Conservation (phyloP, 176 grass and related monocot species). For the Neostapfia colusana region DNA sequence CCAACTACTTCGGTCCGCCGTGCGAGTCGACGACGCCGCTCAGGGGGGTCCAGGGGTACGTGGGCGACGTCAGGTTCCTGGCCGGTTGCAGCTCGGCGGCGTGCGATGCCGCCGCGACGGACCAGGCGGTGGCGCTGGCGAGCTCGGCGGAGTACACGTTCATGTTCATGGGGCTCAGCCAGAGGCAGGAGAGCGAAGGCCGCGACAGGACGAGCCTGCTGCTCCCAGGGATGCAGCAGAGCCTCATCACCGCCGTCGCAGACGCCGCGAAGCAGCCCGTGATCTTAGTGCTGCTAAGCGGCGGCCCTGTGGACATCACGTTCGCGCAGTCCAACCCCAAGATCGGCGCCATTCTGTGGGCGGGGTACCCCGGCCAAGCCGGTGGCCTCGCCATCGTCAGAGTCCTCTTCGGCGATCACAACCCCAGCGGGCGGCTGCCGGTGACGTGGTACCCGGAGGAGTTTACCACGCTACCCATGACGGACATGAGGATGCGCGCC, state of each 20-base stretch:
- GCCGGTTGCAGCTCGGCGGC: conserved; percentile 39
- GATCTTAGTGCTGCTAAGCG: conserved; percentile 58
- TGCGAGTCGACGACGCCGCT: conserved; percentile 45
- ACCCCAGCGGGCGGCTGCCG: conserved; percentile 62
- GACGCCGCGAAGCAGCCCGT: conserved; percentile 53
- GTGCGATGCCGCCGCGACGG: conserved; percentile 14
- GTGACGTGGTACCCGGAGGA: conserved; percentile 81
- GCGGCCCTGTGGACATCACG: conserved; percentile 62
- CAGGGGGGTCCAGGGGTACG: conserved; percentile 18
- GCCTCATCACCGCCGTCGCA: conserved; percentile 57
- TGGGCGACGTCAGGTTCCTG: conserved; percentile 20
- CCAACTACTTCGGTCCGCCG: conserved; percentile 67
- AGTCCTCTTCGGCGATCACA: conserved; percentile 70
- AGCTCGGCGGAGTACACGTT: conserved; percentile 38
- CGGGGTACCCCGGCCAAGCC: conserved; percentile 61
- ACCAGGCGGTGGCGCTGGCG: conserved; percentile 19
- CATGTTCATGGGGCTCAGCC: conserved; percentile 61
- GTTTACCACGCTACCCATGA: conserved; percentile 69
- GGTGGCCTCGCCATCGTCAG: conserved; percentile 61
- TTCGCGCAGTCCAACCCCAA: conserved; percentile 58
- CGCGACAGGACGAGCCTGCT: conserved; percentile 50
- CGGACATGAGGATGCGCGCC: conserved; percentile 70
- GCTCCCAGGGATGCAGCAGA: conserved; percentile 62
- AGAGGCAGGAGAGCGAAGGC: conserved; percentile 66
- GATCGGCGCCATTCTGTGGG: conserved; percentile 65